Percentiles rank a stretch among this genome's conserved stretches.
Evolutionary conservation across 2,329 filamentous ascomycete genomes (phyloP).

Genomic region (Podosphaera aphanis): DNA sequence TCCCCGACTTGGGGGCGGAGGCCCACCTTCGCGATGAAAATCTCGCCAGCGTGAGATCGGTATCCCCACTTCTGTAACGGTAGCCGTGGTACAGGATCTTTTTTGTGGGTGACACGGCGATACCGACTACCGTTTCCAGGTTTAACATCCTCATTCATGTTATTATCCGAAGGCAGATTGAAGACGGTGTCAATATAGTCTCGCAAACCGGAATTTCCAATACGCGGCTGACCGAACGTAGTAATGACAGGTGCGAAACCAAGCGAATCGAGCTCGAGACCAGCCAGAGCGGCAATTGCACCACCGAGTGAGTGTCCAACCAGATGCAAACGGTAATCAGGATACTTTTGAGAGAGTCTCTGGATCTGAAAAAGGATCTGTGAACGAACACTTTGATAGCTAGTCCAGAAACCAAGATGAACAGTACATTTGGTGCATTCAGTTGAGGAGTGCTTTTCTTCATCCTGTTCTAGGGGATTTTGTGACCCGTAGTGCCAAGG

Average conservation of each 20-base stretch:
- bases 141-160: neutral
- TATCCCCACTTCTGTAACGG: constrained; percentile 80
- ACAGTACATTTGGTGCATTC: constrained; percentile 76
- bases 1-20: constrained; percentile 47
- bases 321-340: constrained; percentile 49
- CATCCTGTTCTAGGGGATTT: neutral
- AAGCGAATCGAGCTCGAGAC: constrained; percentile 50
- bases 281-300: constrained; percentile 71
- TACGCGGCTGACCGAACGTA: constrained; percentile 72
- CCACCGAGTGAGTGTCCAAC: constrained; percentile 79
- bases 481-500: neutral
- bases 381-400: constrained; percentile 55
- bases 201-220: constrained; percentile 33
- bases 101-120: constrained; percentile 60
- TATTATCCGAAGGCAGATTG: constrained; percentile 3
- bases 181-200: constrained; percentile 9
- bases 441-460: constrained; percentile 9
- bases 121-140: constrained; percentile 20
- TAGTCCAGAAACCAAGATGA: constrained; percentile 68
- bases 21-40: constrained; percentile 53
- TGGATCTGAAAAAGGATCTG: constrained; percentile 45
- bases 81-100: constrained; percentile 74
- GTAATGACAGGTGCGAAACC: constrained; percentile 59
- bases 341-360: constrained; percentile 33
- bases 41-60: constrained; percentile 60